A percentile compares a stretch with the other conserved stretches of the same genome.
phyloP scores from a whole-genome alignment of 2,329 filamentous ascomycete genomes.

The Lachnellula suecica region DNA sequence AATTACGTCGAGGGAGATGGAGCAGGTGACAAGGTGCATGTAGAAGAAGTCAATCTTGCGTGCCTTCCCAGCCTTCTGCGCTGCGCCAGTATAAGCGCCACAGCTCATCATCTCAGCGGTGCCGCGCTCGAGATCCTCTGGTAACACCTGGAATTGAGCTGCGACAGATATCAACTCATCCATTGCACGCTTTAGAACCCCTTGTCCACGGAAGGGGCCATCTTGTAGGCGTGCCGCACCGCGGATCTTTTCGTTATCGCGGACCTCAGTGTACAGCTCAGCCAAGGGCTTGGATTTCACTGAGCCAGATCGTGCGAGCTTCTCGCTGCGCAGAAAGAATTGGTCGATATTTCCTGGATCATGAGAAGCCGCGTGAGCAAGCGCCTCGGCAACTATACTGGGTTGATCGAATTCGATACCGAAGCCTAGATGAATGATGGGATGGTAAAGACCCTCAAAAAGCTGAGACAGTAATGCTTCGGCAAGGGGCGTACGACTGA shows the following conservation, averaged over 20 bases:
- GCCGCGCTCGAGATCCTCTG: conserved; percentile 38
- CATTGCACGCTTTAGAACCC: conserved; percentile 59
- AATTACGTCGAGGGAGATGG: conserved; percentile 70
- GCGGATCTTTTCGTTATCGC: conserved; percentile 52
- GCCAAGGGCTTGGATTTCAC: conserved; percentile 45
- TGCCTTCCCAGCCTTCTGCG: conserved; percentile 58
- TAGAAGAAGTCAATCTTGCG: conserved; percentile 70
- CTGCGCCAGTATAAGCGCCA: conserved; percentile 45
- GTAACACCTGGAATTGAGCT: conserved; percentile 51
- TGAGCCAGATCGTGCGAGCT: no score
- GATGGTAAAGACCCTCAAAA: conserved; percentile 69
- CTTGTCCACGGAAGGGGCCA: conserved; percentile 62
- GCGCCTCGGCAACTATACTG: conserved; percentile 72
- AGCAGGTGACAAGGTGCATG: conserved; percentile 65
- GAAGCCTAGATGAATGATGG: conserved; percentile 79
- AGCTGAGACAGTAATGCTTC: conserved; percentile 68
- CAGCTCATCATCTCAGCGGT: conserved; percentile 69
- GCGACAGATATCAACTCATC: conserved; percentile 61
- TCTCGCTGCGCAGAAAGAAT: conserved; percentile 53
- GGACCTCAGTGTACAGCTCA: conserved; percentile 59
- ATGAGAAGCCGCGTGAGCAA: conserved; percentile 75
- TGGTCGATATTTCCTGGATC: conserved; percentile 46
- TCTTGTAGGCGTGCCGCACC: conserved; percentile 45
- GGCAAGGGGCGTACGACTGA: conserved; percentile 60
- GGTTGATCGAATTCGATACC: conserved; percentile 79